These are phyloP conservation scores for Solanum sejunctum DNA, from an alignment of 257 asterid species.

Conservation along the genomic window DNA sequence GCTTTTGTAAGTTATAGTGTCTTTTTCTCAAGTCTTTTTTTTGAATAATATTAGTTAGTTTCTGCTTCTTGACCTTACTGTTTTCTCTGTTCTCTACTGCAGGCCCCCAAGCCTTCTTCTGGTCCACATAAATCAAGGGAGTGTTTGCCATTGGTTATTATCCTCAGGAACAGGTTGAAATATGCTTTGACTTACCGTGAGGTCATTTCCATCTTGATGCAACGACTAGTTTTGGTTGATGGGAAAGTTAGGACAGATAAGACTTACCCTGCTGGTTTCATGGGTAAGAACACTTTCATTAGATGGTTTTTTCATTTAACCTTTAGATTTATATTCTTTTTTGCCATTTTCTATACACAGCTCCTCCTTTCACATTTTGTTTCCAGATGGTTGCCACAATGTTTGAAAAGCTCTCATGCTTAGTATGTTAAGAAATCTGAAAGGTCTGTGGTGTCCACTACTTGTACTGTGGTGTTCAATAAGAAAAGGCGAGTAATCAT, in stretches of 20 bases:
- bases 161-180: slow-evolving; percentile 16
- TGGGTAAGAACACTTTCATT: slow-evolving; percentile 9
- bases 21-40: background rate
- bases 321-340: background rate
- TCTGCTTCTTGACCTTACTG: background rate
- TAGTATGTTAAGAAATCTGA: background rate
- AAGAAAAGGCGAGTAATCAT: background rate
- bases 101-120: slow-evolving; percentile 30
- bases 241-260: slow-evolving; percentile 12
- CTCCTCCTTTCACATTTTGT: background rate
- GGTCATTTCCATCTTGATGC: slow-evolving; percentile 14
- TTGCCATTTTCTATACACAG: background rate
- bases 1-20: slow-evolving; percentile 18
- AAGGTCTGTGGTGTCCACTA: background rate
- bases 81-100: background rate
- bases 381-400: background rate
- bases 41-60: background rate
- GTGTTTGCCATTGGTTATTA: slow-evolving; percentile 20
- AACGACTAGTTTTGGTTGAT: slow-evolving; percentile 13
- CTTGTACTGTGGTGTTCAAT: background rate
- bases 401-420: background rate
- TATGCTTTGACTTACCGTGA: slow-evolving; percentile 22
- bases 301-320: background rate
- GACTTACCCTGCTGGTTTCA: slow-evolving; percentile 17
- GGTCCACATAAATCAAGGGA: slow-evolving; percentile 30